Percentiles rank a stretch among this genome's conserved stretches.
phyloP scores from a whole-genome alignment of 306 rosid species.

The Trifolium pratense region DNA sequence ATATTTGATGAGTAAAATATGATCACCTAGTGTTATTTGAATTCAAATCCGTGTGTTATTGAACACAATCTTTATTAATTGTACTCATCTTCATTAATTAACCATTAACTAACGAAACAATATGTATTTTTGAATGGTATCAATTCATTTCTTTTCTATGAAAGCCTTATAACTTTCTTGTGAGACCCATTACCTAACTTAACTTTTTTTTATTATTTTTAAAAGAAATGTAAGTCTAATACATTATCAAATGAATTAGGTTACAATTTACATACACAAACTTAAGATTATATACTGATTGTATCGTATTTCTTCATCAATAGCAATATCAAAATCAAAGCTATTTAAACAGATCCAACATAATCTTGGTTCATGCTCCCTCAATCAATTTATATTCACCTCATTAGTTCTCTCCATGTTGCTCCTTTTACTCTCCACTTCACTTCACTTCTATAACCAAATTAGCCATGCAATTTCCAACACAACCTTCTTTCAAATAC shows the following conservation, averaged over 20 bases:
- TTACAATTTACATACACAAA: not conserved
- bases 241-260: not conserved
- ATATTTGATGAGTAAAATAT: not conserved
- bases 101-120: not conserved
- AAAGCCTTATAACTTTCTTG: too few species aligned
- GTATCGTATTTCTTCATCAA: not conserved
- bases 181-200: not conserved
- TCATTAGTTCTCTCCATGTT: not conserved
- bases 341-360: slow-evolving; percentile 41
- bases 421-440: not conserved
- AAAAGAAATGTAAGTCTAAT: not conserved
- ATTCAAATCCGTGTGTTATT: not conserved
- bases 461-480: slow-evolving; percentile 40
- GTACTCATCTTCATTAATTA: not conserved
- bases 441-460: slow-evolving; percentile 1
- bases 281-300: not conserved
- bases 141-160: too few species aligned
- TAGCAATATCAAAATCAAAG: slow-evolving; percentile 17
- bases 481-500: slow-evolving; percentile 21
- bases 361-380: slow-evolving; percentile 23
- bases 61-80: not conserved
- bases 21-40: not conserved
- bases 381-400: not conserved
- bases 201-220: not conserved
- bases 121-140: not conserved